Base-by-base conservation (phyloP, 306 rosid genomes). In the Quercus bicolor region DNA sequence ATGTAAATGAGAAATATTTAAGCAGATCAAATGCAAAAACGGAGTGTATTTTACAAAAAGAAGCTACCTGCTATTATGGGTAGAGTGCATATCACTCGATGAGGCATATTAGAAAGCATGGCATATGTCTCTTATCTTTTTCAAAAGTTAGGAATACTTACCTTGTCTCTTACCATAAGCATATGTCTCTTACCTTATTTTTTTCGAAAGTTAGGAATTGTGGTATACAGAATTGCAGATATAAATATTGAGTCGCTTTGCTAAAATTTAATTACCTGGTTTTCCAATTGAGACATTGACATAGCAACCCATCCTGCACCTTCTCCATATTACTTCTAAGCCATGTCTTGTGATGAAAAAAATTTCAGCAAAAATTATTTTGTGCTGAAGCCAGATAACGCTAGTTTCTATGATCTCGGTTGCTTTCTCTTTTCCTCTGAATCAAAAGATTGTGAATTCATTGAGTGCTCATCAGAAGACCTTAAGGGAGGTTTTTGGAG, bases 41-140 rank as follows among this genome's bases (percentile, higher is more conserved):
- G 74, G 65, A 70, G 52, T n/a, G 56, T 66, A 64, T 68, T 56
- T 40, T 74, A 75, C 40, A 68, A 48, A 48, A 78, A 84, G 76
- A 76, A 77, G 51, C 74, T 89, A 86, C 96, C 90, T 73, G 77
- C 76, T 77, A 83, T 75, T 76, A 70, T 51, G 48, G 78, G 77
- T 82, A 77, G 69, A 80, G 45, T 37, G 77, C 54, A 77, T n/a
- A 83, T 69, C 70, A 75, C 45, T 23, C 71, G 78, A 71, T 45
- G 82, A 82, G 28, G 83, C 62, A 71, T 87, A 71, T 87, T 85
- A 92, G 75, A 87, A 91, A 71, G 90, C 91, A 59, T 87, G 96
- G 84, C 98, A 95, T 8, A 2, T 40, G 1, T 33, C 70, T 19
- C 70, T 29, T 15, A 19, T 57, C 29, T 20, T n/a, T 57, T n/a